Percentiles rank a stretch among this genome's conserved stretches.
phyloP scores from a whole-genome alignment of 2,329 filamentous ascomycete genomes.

The Fusarium zealandicum region DNA sequence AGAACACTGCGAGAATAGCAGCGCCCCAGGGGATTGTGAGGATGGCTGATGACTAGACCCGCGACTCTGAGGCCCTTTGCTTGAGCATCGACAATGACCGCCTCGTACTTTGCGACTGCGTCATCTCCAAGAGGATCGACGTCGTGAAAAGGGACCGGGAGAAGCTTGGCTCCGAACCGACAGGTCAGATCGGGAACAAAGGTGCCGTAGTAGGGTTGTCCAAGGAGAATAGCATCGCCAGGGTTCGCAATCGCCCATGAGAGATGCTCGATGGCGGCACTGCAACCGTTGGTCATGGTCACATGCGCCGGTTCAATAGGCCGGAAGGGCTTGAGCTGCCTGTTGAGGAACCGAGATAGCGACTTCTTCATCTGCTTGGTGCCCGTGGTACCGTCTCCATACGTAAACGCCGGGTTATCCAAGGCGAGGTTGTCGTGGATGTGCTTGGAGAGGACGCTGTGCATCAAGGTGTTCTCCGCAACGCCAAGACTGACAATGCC shows the following conservation, averaged over 20 bases:
- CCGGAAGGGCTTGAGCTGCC: conserved; percentile 41
- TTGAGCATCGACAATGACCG: conserved; percentile 49
- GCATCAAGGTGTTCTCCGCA: conserved; percentile 62
- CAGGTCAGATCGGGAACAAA: conserved; percentile 55
- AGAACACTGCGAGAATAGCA: conserved; percentile 54
- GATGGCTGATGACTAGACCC: conserved; percentile 59
- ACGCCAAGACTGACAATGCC: conserved; percentile 60
- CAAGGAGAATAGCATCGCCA: conserved; percentile 51
- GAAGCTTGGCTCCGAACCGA: conserved; percentile 51
- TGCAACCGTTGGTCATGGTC: conserved; percentile 51
- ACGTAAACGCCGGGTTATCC: conserved; percentile 46
- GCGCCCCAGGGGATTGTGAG: conserved; percentile 60
- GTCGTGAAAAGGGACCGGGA: conserved; percentile 53
- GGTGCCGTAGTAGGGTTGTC: conserved; percentile 56
- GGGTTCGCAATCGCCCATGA: conserved; percentile 51
- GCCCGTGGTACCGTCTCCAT: conserved; percentile 51
- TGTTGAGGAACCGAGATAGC: conserved; percentile 48
- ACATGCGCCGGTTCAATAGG: conserved; percentile 46
- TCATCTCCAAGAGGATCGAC: conserved; percentile 52
- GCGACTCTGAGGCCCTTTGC: conserved; percentile 51
- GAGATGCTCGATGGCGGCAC: conserved; percentile 50
- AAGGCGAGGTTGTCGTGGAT: conserved; percentile 50
- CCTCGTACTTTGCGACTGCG: conserved; percentile 55
- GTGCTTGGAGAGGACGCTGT: conserved; percentile 51
- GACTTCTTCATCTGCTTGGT: conserved; percentile 45